Base-by-base conservation (phyloP, 2,329 filamentous ascomycete species). In the Zalaria sp. region DNA sequence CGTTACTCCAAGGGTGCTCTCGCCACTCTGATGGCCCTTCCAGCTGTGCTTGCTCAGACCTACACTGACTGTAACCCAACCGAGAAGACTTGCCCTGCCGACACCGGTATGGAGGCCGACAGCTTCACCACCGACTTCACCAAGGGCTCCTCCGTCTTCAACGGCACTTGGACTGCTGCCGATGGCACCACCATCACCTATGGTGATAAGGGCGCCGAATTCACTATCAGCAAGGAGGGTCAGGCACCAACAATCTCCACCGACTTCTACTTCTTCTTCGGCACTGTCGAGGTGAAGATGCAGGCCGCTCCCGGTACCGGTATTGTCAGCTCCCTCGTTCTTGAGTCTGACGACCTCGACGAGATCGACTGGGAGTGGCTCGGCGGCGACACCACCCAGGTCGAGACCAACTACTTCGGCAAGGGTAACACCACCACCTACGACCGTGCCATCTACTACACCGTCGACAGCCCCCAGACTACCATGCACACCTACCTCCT, bases 291-390 rank as follows among this genome's bases (percentile, higher is more conserved):
- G 60, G 72, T 89, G 43, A 70, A 72, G 50, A 73, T 91, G 67
- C 85, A 85, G 66, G 81, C 82, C 4, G 77, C 86, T 1, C 63
- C 68, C 1, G 86, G 86, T 25, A 66, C 65, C 5, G 87, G 87
- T 38, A 79, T 93, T 47, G 74, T 93, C 50, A 86, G 79, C 55
- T 72, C 81, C 49, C 79, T 93, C 56, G 88, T 93, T 55, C 72
- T 88, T 58, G 71, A 89, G 52, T 88, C 81, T 42, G 81, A 89
- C 49, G 79, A 85, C 52, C 71, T 89, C 6, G 86, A 93, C 58
- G 85, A 93, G 63, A 79, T 93, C 34, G 86, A 93, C 56, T 91
- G 83, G 76, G 83, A 89, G 57, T 83, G 83, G 56, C 68, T 85
- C 40, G 83, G 83, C 37, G 71, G 71, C 42, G 77, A 83, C 53